A percentile compares a stretch with the other conserved stretches of the same genome.
Conservation (phyloP, 352 stramenopile genomes). For the Halophytophthora polymorphica region DNA sequence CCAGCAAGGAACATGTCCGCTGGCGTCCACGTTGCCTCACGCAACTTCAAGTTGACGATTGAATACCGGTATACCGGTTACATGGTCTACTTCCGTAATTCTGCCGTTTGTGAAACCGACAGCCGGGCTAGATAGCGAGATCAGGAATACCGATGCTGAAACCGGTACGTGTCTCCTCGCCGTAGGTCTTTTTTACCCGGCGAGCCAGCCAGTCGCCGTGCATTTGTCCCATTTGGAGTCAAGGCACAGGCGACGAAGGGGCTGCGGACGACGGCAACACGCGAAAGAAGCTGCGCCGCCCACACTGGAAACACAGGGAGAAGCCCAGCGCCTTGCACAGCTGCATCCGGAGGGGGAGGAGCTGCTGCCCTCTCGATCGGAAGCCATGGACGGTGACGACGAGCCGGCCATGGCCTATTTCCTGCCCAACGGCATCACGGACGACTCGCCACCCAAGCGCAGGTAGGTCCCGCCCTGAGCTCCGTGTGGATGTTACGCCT, state of each 20-base stretch:
- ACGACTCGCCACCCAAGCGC: constrained; percentile 74
- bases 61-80: background rate
- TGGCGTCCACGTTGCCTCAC: no score
- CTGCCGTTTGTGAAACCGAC: background rate
- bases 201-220: no score
- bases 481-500: background rate
- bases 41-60: background rate
- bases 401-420: constrained; percentile 77
- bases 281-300: no score
- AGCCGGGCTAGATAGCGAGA: background rate
- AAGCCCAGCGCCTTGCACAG: no score
- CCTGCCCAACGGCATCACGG: constrained; percentile 78
- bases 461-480: constrained; percentile 31
- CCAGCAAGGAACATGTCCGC: no score
- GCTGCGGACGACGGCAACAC: no score
- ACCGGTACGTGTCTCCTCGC: background rate
- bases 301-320: no score
- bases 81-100: background rate
- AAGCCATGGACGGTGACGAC: constrained; percentile 44
- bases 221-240: no score
- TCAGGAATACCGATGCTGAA: background rate
- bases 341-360: no score
- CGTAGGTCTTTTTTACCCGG: no score
- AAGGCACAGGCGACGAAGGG: no score
- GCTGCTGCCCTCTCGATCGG: background rate